These are phyloP conservation scores for Penium margaritaceum DNA, from an alignment of 139 green algal genomes.

Conservation along the genomic window DNA sequence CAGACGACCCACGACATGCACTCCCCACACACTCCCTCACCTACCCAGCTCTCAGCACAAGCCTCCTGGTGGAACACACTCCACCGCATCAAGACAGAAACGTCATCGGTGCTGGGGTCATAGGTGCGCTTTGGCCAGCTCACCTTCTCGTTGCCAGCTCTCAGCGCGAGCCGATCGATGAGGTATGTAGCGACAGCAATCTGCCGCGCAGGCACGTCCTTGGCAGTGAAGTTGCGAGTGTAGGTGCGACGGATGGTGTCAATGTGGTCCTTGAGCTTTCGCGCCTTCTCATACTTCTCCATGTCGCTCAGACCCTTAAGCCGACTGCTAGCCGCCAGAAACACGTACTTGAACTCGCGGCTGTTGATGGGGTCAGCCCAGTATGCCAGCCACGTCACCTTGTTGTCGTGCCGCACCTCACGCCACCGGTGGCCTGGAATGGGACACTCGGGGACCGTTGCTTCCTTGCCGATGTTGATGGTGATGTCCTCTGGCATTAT, in stretches of 20 bases:
- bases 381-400: too few species aligned
- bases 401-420: too few species aligned
- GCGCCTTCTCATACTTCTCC: conserved; percentile 95
- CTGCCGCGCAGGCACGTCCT: conserved; percentile 56
- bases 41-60: too few species aligned
- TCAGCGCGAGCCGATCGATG: conserved; percentile 92
- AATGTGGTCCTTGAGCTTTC: conserved; percentile 52
- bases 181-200: conserved; percentile 93
- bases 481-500: conserved; percentile 92
- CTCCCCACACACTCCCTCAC: too few species aligned
- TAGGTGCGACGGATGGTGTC: conserved; percentile 53
- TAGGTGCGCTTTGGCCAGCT: too few species aligned
- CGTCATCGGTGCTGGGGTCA: too few species aligned
- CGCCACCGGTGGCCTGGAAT: conserved; percentile 82
- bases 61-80: too few species aligned
- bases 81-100: too few species aligned
- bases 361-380: conserved; percentile 77
- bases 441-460: conserved; percentile 46
- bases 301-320: conserved; percentile 89
- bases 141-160: conserved; percentile 81
- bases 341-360: conserved; percentile 89
- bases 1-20: too few species aligned
- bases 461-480: conserved; percentile 83
- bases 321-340: conserved; percentile 75
- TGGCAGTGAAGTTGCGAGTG: conserved; percentile 36